Percentiles rank a stretch among this genome's conserved stretches.
phyloP scores from a whole-genome alignment of 805 yeast genomes.

The Monosporozyma aquatica region DNA sequence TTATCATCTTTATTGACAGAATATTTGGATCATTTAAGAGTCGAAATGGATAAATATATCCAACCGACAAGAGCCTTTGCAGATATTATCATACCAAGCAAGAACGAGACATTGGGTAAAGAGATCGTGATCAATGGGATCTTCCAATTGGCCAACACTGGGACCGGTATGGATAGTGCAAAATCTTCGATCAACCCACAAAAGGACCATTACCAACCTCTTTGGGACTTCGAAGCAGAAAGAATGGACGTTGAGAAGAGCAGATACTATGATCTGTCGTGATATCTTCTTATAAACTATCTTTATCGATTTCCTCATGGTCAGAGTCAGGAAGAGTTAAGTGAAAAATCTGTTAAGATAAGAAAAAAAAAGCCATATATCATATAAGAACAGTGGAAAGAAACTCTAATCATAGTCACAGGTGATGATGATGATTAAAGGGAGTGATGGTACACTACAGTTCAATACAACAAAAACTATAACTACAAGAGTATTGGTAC shows the following conservation, averaged over 20 bases:
- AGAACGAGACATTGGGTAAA: slow-evolving; percentile 21
- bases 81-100: slow-evolving; percentile 27
- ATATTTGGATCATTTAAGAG: slow-evolving; percentile 25
- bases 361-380: too few relatives aligned
- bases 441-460: neutral
- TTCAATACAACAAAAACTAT: too few relatives aligned
- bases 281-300: too few relatives aligned
- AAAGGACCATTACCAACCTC: slow-evolving; percentile 15
- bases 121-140: slow-evolving; percentile 28
- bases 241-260: slow-evolving; percentile 26
- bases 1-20: slow-evolving; percentile 19
- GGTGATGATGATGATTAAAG: neutral
- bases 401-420: too few relatives aligned
- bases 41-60: slow-evolving; percentile 26
- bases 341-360: too few relatives aligned
- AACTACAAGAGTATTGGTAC: neutral
- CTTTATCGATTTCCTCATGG: too few relatives aligned
- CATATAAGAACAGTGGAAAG: too few relatives aligned
- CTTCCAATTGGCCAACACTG: slow-evolving; percentile 19
- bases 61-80: slow-evolving; percentile 26
- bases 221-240: slow-evolving; percentile 26
- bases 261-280: slow-evolving; percentile 25
- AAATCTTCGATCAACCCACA: too few relatives aligned
- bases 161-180: slow-evolving; percentile 14
- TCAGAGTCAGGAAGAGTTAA: slow-evolving; percentile 2